Percentiles rank a stretch among this genome's conserved stretches.
phyloP scores from a whole-genome alignment of 805 yeast genomes.

The Brettanomyces custersianus region DNA sequence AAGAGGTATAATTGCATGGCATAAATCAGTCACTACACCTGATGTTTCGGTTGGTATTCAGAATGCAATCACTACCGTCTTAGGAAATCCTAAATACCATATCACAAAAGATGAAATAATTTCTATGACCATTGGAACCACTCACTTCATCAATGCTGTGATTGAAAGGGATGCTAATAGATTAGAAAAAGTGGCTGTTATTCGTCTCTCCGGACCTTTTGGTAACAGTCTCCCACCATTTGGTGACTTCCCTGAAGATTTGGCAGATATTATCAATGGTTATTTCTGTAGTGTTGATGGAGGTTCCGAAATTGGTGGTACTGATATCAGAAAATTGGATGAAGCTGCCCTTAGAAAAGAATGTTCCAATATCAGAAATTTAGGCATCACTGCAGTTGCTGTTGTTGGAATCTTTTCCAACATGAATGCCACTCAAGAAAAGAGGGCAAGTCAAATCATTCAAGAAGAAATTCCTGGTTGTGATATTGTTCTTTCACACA shows the following conservation, averaged over 20 bases:
- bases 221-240: conserved; percentile 31
- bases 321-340: conserved; percentile 18
- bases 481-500: conserved; percentile 29
- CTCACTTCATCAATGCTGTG: conserved; percentile 43
- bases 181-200: conserved; percentile 34
- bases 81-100: conserved; percentile 20
- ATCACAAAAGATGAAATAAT: conserved; percentile 22
- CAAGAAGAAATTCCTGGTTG: conserved; percentile 25
- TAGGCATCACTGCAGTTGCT: conserved; percentile 30
- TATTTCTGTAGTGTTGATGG: conserved; percentile 30
- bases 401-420: conserved; percentile 34
- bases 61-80: conserved; percentile 23
- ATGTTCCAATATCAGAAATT: conserved; percentile 20
- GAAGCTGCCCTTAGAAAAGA: background rate
- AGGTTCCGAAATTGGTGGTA: conserved; percentile 36
- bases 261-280: conserved; percentile 27
- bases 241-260: conserved; percentile 34
- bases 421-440: conserved; percentile 31
- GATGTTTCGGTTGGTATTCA: conserved; percentile 37
- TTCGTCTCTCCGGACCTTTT: conserved; percentile 38
- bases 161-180: conserved; percentile 35
- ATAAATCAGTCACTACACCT: conserved; percentile 34
- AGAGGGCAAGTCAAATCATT: conserved; percentile 25
- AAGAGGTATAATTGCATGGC: conserved; percentile 31
- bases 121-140: conserved; percentile 42